A percentile compares a stretch with the other conserved stretches of the same genome.
phyloP scores from a whole-genome alignment of 768 basidiomycete species.

The Lactifluus volemus region DNA sequence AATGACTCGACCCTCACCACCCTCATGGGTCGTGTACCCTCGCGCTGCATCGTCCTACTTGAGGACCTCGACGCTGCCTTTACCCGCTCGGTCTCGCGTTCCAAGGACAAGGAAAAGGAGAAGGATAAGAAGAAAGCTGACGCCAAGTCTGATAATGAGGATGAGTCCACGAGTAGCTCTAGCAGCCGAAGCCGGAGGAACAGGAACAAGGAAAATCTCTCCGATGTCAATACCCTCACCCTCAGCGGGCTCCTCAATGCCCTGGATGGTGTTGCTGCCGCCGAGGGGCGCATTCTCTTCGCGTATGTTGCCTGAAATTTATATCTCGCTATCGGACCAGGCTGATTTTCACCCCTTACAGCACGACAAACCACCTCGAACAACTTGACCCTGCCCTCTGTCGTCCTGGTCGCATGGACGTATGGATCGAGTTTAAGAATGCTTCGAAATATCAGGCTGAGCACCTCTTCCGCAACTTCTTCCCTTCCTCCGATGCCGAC shows the following conservation, averaged over 20 bases:
- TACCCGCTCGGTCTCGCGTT: constrained; percentile 63
- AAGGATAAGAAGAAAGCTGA: constrained; percentile 30
- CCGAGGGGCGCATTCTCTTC: constrained; percentile 82
- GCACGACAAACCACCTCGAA: constrained; percentile 88
- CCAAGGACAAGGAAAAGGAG: constrained; percentile 41
- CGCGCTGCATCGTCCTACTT: constrained; percentile 76
- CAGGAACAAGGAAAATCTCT: constrained; percentile 48
- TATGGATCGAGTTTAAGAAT: constrained; percentile 87
- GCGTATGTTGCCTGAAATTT: constrained; percentile 51
- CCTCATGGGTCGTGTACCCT: constrained; percentile 81
- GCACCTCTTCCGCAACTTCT: constrained; percentile 82
- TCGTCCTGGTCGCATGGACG: constrained; percentile 89
- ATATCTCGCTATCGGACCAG: not conserved
- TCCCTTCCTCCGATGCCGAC: constrained; percentile 63
- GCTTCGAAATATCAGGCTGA: constrained; percentile 82
- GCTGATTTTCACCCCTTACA: constrained; percentile 24
- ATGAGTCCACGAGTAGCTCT: constrained; percentile 28
- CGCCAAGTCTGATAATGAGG: constrained; percentile 30
- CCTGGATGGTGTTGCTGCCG: constrained; percentile 78
- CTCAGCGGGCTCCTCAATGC: constrained; percentile 79
- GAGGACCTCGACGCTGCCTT: constrained; percentile 91
- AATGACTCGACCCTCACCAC: constrained; percentile 79
- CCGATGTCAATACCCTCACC: constrained; percentile 73
- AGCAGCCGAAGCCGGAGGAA: constrained; percentile 34
- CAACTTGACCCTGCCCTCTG: constrained; percentile 83